Base-by-base conservation (phyloP, 1,284 basidiomycete species). In the Puccinia horiana region DNA sequence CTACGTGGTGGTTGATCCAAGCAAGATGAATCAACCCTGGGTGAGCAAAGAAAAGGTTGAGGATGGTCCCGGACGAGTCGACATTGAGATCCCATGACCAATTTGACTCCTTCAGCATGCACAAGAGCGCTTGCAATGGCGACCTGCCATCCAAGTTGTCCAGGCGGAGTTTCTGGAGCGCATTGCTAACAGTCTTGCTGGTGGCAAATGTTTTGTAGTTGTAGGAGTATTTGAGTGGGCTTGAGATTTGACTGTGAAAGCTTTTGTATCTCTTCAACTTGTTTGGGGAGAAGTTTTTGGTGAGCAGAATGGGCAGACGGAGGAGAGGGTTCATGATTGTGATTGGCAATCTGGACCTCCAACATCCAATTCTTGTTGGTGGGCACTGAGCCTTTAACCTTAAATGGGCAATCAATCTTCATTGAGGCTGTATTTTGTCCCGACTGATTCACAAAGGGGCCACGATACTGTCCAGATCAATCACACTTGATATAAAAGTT, bases 1-100 rank as follows among this genome's bases (percentile, higher is more conserved):
- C 49, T 4, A 73, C 70, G 26, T 73, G 70, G 70, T 73, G 70
- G 35, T 73, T 73, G 16, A 73, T 73, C 4, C 49, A 18, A 47
- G 44, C 70, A 5, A 73, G 49, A 35, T 67, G 65, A 23, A 67
- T 67, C 4, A 35, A 67, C 2, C 65, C 65, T 3, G 65, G 65
- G 29, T 73, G 70, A 49, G 70, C 70, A 73, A 73, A 73, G 16
- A 47, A 47, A 16, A 47, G 44, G 16, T 47, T 47, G 44, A 47
- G 44, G 44, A 73, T 8, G 29, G 11, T 11, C 9, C 32, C 65
- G 35, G 9, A 14, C 5, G 23, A 29, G 23, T 58, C 32, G 6
- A 69, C 11, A 6, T 69, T 32, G 37, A 35, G 6, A 23, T 69
- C 23, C 6, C 37, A 35, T 9, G 35, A 8, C 65, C 65, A 69